A percentile compares a stretch with the other conserved stretches of the same genome.
Conservation (phyloP, 1,284 basidiomycete genomes). For the Athelia sp. region DNA sequence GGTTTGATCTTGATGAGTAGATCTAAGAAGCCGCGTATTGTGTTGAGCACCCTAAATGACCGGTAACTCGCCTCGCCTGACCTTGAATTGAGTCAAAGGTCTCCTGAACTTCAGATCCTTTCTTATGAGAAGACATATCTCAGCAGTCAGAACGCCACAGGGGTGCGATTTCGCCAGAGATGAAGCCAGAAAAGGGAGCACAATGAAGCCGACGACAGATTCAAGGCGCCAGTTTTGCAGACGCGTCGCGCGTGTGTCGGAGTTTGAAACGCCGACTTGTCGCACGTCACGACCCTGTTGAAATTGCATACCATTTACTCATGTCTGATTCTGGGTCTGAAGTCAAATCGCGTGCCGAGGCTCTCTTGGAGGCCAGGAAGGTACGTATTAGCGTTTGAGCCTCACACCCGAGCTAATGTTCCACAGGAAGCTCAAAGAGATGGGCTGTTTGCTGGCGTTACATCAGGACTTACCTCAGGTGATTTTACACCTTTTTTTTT, state of each 20-base stretch:
- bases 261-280: constrained; percentile 3
- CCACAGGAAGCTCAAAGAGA: constrained; percentile 61
- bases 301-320: constrained; percentile 32
- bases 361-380: constrained; percentile 23
- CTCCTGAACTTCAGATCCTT: constrained; percentile 25
- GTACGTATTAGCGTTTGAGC: constrained; percentile 20
- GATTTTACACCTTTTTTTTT: constrained; percentile 23
- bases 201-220: too few relatives aligned
- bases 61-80: constrained; percentile 23
- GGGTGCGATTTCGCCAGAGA: too few relatives aligned
- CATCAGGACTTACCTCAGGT: constrained; percentile 63
- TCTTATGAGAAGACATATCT: constrained; percentile 22
- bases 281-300: constrained; percentile 9
- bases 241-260: neutral
- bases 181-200: too few relatives aligned
- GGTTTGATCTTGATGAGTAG: constrained; percentile 62
- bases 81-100: constrained; percentile 50
- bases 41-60: constrained; percentile 12
- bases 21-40: constrained; percentile 38
- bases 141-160: neutral
- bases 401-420: constrained; percentile 8
- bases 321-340: constrained; percentile 9
- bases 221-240: neutral
- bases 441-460: constrained; percentile 64
- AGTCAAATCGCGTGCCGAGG: constrained; percentile 28